Evolutionary conservation across 345 rosid genomes (phyloP).

Genomic region (Mangifera indica): DNA sequence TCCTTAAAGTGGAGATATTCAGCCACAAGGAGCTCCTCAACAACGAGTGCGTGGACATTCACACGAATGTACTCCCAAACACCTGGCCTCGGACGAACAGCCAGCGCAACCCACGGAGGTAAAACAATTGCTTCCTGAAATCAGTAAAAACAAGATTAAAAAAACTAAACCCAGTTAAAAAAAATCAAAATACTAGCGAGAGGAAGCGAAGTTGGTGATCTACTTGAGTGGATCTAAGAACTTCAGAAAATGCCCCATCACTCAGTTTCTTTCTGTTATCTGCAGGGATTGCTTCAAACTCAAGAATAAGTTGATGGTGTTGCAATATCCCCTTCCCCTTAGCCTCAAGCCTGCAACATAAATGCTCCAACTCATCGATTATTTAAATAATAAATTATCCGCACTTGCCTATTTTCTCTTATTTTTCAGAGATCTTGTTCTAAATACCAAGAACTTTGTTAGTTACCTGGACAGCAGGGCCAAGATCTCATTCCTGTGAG

Average conservation of each 20-base stretch:
- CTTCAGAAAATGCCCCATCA: conserved; percentile 62
- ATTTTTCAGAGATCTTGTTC: too few species aligned
- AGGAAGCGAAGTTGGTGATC: neutral
- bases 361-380: neutral
- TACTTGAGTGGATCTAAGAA: conserved; percentile 72
- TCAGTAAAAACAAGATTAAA: conserved; percentile 1
- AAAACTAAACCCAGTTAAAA: neutral
- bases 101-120: conserved; percentile 92
- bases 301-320: conserved; percentile 65
- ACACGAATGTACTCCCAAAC: conserved; percentile 91
- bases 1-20: conserved; percentile 94
- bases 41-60: conserved; percentile 72
- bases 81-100: conserved; percentile 94
- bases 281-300: conserved; percentile 67
- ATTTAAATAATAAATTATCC: neutral
- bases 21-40: conserved; percentile 73
- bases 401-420: neutral
- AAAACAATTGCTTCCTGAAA: conserved; percentile 82
- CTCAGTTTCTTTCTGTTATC: conserved; percentile 48
- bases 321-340: conserved; percentile 82
- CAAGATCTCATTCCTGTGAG: conserved; percentile 63
- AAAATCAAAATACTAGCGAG: neutral
- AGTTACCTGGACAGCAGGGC: conserved; percentile 68
- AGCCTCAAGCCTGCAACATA: conserved; percentile 53
- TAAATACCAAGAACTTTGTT: conserved; percentile 4